Conservation (phyloP, 345 rosid genomes). For the Euphorbia tirucalli region DNA sequence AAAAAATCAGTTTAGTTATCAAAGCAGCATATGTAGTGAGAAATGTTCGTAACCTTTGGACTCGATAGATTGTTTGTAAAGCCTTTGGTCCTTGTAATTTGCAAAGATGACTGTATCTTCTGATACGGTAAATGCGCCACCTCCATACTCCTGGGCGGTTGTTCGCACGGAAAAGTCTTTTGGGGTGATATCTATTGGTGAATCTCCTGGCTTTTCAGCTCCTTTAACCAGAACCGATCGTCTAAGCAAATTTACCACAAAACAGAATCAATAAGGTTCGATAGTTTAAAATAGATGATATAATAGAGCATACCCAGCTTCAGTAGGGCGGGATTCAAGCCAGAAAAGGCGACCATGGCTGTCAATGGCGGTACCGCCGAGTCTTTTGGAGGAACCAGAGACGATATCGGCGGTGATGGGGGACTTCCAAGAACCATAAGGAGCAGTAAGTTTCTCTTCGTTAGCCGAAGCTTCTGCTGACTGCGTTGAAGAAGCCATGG, state of each 20-base stretch:
- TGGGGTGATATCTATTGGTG: constrained; percentile 67
- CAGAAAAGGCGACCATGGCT: constrained; percentile 64
- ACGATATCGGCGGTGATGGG: constrained; percentile 84
- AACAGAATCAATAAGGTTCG: not conserved
- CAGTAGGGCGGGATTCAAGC: constrained; percentile 83
- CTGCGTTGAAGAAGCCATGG: constrained; percentile 59
- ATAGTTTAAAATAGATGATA: not conserved
- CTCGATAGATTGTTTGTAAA: constrained; percentile 55
- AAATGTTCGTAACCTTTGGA: constrained; percentile 36
- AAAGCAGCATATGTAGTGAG: not conserved
- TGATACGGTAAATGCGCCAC: constrained; percentile 73
- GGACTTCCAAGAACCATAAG: constrained; percentile 93
- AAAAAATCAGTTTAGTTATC: too few species aligned
- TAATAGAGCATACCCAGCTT: constrained; percentile 49
- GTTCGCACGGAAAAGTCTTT: constrained; percentile 78
- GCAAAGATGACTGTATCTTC: constrained; percentile 67
- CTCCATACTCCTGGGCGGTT: constrained; percentile 91
- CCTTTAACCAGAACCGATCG: constrained; percentile 66
- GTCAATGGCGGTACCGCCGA: constrained; percentile 69
- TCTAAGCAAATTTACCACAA: constrained; percentile 27
- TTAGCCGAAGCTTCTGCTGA: constrained; percentile 7
- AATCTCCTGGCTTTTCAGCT: constrained; percentile 52
- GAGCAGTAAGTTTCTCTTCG: constrained; percentile 45
- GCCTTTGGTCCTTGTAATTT: constrained; percentile 81
- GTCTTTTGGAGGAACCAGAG: constrained; percentile 78